Evolutionary conservation across 805 yeast genomes (phyloP).

Genomic region (Pichia membranifaciens): DNA sequence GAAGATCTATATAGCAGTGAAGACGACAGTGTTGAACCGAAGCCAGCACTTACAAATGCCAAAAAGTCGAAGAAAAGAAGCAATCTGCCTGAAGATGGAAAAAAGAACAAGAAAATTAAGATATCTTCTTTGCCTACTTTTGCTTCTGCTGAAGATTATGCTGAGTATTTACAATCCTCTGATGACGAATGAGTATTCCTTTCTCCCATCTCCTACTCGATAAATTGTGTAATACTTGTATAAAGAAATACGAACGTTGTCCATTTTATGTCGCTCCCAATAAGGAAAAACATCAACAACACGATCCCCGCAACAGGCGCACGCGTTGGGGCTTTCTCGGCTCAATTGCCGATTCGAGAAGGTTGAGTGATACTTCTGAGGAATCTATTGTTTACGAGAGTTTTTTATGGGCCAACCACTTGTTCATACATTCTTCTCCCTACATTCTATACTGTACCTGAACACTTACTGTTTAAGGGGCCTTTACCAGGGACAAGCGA

Average conservation of each 20-base stretch:
- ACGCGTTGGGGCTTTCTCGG: neutral
- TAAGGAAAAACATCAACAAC: constrained; percentile 4
- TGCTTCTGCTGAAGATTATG: constrained; percentile 85
- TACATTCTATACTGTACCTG: no score
- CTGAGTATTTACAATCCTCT: constrained; percentile 62
- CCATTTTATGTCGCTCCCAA: neutral
- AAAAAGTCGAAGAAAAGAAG: constrained; percentile 18
- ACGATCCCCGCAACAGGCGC: neutral
- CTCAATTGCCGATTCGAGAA: neutral
- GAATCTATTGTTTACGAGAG: neutral
- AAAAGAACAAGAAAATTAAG: constrained; percentile 37
- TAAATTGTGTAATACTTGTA: neutral
- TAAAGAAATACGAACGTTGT: neutral
- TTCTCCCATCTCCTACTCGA: no score
- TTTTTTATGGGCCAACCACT: neutral
- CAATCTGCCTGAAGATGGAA: constrained; percentile 8
- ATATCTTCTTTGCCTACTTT: constrained; percentile 71
- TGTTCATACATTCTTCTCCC: neutral
- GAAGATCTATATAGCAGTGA: constrained; percentile 25
- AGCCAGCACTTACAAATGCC: neutral
- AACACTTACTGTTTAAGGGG: no score
- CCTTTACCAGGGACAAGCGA: no score
- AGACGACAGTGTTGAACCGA: constrained; percentile 17
- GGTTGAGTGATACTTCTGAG: neutral
- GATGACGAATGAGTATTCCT: constrained; percentile 37